phyloP scores from a whole-genome alignment of 2,329 filamentous ascomycete species.

The Diaporthe sp. region DNA sequence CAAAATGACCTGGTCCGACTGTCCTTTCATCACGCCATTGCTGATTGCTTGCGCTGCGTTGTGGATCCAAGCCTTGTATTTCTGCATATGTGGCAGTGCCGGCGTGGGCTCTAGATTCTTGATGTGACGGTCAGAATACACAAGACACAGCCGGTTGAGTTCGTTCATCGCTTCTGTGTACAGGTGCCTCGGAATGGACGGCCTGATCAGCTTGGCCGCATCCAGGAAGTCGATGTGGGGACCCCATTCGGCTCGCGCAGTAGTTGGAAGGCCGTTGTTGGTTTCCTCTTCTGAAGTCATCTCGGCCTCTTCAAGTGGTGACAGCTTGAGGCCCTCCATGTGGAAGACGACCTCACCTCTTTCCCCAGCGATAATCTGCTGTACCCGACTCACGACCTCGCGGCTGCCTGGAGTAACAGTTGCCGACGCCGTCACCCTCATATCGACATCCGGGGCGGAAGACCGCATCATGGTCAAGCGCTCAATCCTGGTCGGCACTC shows the following conservation, averaged over 20 bases:
- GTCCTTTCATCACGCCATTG: not conserved
- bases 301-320: no score
- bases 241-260: not conserved
- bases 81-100: not conserved
- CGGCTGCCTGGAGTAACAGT: not conserved
- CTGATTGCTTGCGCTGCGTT: not conserved
- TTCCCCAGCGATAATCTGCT: not conserved
- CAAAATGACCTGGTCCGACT: not conserved
- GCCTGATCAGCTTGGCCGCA: not conserved
- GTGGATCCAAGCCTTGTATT: not conserved
- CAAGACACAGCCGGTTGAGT: not conserved
- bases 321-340: not conserved
- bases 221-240: constrained; percentile 1
- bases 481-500: not conserved
- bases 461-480: not conserved
- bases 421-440: not conserved
- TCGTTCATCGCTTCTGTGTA: not conserved
- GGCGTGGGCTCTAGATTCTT: not conserved
- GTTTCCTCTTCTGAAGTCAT: no score
- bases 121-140: not conserved
- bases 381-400: not conserved
- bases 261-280: not conserved
- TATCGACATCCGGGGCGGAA: not conserved
- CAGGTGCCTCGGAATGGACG: not conserved
- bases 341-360: not conserved